Base-by-base conservation (phyloP, 2,329 filamentous ascomycete species). In the Ophiocordyceps sinensis region DNA sequence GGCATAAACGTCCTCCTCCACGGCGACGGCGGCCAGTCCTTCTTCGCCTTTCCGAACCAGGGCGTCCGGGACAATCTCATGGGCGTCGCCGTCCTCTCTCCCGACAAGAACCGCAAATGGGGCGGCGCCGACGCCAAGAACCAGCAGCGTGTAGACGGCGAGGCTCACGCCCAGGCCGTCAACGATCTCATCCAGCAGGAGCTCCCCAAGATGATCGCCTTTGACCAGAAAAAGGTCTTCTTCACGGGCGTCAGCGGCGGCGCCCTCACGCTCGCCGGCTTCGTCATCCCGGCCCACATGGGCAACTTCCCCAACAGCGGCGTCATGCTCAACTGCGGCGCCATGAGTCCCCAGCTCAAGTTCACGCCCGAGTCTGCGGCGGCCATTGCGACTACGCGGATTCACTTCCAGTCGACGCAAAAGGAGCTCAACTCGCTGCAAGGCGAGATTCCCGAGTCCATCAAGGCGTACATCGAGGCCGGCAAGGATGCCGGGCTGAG, bases 201-300 rank as follows among this genome's bases (percentile, higher is more conserved):
- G 23, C 60, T 77, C 10, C 67, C 72, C 5, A 60, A 71, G 43
- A 59, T 72, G 36, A 64, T 76, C 7, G 66, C 71, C 3, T 75
- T 77, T 45, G 65, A 77, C 53, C 48, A 54, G 21, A 59, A 57
- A 31, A 63, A 70, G 35, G 67, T 77, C 38, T 71, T 68, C 51
- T 77, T 77, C 57, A 76, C 70, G 0, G 73, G 73, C 14, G 73
- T 77, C 0, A 69, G 64, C 5, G 73, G 73, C 21, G 73, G 73
- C 15, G 60, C 63, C 4, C 61, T 77, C 17, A 56, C 73, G 28
- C 64, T 77, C 29, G 64, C 61, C 2, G 72, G 72, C 9, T 76
- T 75, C 60, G 73, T 77, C 54, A 64, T 77, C 45, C 73, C 73
- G 5, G 66, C 66, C 0, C 71, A 72, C 47, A 69, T 73, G 62